Conservation (phyloP, 2,329 filamentous ascomycete genomes). For the Amesomyces nigricolor region DNA sequence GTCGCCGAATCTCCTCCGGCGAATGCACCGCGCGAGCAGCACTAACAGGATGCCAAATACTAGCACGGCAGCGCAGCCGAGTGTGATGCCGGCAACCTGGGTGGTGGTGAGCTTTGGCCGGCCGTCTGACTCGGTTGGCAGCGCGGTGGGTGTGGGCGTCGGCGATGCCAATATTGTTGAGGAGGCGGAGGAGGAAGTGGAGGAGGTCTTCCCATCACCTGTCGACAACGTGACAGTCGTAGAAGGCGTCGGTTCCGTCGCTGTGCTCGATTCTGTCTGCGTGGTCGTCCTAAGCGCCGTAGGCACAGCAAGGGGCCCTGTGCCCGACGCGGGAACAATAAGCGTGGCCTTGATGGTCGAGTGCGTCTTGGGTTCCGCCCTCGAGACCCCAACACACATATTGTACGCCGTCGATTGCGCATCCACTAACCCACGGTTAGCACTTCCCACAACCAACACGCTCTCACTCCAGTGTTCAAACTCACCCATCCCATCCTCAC, state of each 20-base stretch:
- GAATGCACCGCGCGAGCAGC: constrained; percentile 38
- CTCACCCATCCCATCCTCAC: constrained; percentile 38
- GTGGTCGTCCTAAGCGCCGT: constrained; percentile 18
- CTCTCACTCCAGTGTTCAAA: not conserved
- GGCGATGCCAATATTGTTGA: not conserved
- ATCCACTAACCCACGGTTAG: constrained; percentile 29
- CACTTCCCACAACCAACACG: not conserved
- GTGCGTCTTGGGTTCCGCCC: constrained; percentile 53
- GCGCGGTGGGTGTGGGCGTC: constrained; percentile 4
- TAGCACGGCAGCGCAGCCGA: constrained; percentile 47
- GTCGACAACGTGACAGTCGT: constrained; percentile 14
- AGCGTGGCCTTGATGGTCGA: constrained; percentile 53
- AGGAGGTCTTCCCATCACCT: constrained; percentile 1
- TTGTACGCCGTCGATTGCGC: constrained; percentile 46
- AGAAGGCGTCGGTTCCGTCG: constrained; percentile 34
- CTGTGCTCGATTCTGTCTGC: constrained; percentile 6
- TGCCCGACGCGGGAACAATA: constrained; percentile 33
- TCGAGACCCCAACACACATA: constrained; percentile 51
- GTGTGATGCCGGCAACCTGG: constrained; percentile 54
- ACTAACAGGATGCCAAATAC: constrained; percentile 45
- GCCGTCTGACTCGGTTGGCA: not conserved
- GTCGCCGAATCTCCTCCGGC: constrained; percentile 35
- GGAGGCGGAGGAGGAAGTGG: constrained; percentile 8
- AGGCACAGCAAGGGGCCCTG: constrained; percentile 32
- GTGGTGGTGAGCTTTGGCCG: constrained; percentile 31